Evolutionary conservation across 2,329 filamentous ascomycete genomes (phyloP), one percentile per base, ranked within the genome.

Genomic region (Pezicula carpinea): DNA sequence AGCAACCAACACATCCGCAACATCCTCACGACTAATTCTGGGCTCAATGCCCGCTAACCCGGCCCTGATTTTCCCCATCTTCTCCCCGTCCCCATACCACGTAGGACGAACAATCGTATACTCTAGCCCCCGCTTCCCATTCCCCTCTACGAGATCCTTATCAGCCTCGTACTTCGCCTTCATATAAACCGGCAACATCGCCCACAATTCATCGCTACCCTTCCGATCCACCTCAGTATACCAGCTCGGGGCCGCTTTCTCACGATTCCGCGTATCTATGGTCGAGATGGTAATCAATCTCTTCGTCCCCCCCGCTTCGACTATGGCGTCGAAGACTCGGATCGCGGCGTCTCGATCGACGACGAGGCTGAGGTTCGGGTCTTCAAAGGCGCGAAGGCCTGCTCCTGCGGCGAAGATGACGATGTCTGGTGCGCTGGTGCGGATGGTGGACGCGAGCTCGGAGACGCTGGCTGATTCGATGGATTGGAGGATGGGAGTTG

Each of bases 301-400:
- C 48, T 66, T 70, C 0, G 68, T 65, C 4, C 55, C 49, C 1
- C 62, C 61, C 2, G 66, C 64, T 11, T 63, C 57, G 5, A 66
- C 66, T 2, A 69, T 63, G 2, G 73, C 72, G 32, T 73, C 68
- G 59, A 75, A 72, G 51, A 64, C 64, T 47, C 65, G 64, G 49
- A 74, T 68, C 4, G 71, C 73, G 11, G 66, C 71, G 45, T 71
- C 67, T 22, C 67, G 58, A 53, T 76, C 72, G 21, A 76, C 71
- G 14, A 64, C 61, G 26, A 63, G 57, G 14, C 71, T 74, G 19
- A 71, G 63, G 32, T 66, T 66, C 2, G 69, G 63, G 15, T 66
- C 66, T 48, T 64, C 53, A 59, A 57, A 56, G 26, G 43, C 49
- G 18, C 51, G 51, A 4, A 35, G 6, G 21, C 57, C 56, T 1